These are phyloP conservation scores for Carnegiea gigantea DNA, from an alignment of 179 eudicot genomes.

Conservation along the genomic window DNA sequence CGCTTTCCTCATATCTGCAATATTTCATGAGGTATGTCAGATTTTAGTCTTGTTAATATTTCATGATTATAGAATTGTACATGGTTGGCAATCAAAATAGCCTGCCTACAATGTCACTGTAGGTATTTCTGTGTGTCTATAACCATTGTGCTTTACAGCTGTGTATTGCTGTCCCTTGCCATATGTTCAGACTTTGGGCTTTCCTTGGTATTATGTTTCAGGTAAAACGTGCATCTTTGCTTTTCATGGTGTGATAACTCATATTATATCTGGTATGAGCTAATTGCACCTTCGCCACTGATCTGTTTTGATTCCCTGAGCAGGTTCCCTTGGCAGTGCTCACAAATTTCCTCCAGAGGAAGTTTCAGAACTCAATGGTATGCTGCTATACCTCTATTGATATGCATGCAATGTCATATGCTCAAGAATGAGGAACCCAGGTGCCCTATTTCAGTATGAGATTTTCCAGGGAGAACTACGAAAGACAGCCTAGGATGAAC, in stretches of 20 bases:
- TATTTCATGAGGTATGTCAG: slow-evolving; percentile 85
- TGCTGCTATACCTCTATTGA: slow-evolving; percentile 9
- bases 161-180: slow-evolving; percentile 96
- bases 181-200: slow-evolving; percentile 95
- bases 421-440: not conserved
- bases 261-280: not conserved
- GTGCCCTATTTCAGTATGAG: not conserved
- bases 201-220: slow-evolving; percentile 91
- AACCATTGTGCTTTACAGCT: slow-evolving; percentile 45
- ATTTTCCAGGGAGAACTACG: too few relatives aligned
- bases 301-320: slow-evolving; percentile 9
- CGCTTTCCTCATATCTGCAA: slow-evolving; percentile 80
- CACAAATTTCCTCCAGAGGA: slow-evolving; percentile 70
- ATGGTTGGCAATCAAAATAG: not conserved
- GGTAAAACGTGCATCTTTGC: slow-evolving; percentile 42
- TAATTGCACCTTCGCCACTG: not conserved
- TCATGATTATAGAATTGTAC: slow-evolving; percentile 45
- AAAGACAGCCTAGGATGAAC: too few relatives aligned
- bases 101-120: not conserved
- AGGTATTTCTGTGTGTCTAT: not conserved
- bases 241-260: not conserved
- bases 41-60: slow-evolving; percentile 34
- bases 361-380: slow-evolving; percentile 87
- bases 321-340: slow-evolving; percentile 85
- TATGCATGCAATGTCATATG: not conserved